Evolutionary conservation across 2,329 filamentous ascomycete species (phyloP).

Genomic region (Cladorrhinum sp.): DNA sequence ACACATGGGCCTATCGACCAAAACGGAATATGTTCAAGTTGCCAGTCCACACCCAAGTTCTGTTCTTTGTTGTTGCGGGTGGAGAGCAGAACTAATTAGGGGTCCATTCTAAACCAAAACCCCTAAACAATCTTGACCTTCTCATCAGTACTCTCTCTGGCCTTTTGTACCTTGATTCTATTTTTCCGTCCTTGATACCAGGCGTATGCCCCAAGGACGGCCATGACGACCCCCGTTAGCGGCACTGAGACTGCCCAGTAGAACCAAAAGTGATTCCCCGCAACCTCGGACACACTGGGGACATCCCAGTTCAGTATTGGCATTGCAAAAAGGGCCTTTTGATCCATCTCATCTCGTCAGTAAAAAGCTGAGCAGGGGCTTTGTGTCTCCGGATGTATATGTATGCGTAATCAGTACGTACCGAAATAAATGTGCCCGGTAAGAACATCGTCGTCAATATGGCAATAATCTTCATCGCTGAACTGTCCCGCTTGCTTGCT

Average conservation of each 20-base stretch:
- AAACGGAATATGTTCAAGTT: too few relatives aligned
- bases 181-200: not conserved
- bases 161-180: not conserved
- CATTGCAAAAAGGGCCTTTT: not conserved
- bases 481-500: not conserved
- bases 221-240: not conserved
- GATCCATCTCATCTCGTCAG: not conserved
- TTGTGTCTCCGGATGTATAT: too few relatives aligned
- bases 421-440: not conserved
- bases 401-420: too few relatives aligned
- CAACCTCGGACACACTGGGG: not conserved
- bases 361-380: too few relatives aligned
- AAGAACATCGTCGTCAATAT: not conserved
- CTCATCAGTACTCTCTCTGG: not conserved
- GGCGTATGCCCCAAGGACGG: not conserved
- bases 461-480: not conserved
- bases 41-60: too few relatives aligned
- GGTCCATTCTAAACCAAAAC: too few relatives aligned
- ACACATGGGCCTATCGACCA: too few relatives aligned
- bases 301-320: not conserved
- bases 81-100: too few relatives aligned
- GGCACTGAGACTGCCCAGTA: not conserved
- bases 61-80: too few relatives aligned
- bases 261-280: not conserved
- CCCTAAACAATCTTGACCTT: not conserved